A percentile compares a stretch with the other conserved stretches of the same genome.
phyloP scores from a whole-genome alignment of 179 eudicot species.

The Carnegiea gigantea region DNA sequence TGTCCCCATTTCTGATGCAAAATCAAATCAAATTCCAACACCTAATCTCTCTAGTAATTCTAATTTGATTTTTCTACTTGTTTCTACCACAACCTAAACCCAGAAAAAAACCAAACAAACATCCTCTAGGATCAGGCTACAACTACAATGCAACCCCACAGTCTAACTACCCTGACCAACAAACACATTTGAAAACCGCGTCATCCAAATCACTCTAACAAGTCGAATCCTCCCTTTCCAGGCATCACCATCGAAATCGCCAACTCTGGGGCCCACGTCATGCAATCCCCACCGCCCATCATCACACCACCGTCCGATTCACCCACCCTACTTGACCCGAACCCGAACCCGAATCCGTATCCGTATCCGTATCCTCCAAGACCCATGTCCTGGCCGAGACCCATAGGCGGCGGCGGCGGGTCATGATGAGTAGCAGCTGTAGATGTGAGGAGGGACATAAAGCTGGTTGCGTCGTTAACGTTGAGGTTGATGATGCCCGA shows the following conservation, averaged over 20 bases:
- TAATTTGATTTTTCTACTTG: background rate
- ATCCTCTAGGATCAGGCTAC: background rate
- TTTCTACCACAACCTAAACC: background rate
- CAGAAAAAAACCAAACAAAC: background rate
- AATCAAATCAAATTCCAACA: background rate
- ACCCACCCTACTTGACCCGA: background rate
- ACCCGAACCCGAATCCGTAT: background rate
- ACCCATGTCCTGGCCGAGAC: background rate
- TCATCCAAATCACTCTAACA: too few species aligned
- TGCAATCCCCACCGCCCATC: background rate
- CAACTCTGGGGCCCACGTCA: background rate
- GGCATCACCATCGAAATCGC: background rate
- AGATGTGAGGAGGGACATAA: background rate
- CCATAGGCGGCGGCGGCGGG: background rate
- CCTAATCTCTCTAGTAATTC: background rate
- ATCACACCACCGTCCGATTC: background rate
- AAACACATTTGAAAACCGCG: background rate
- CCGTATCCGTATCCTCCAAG: background rate
- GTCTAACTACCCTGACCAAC: background rate
- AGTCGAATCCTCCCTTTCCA: background rate
- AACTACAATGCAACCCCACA: background rate
- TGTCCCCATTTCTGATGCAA: background rate
- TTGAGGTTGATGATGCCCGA: background rate
- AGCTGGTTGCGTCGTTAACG: background rate
- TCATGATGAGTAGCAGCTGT: background rate